Evolutionary conservation across 257 asterid species (phyloP).

Genomic region (Solanum lycopersicoides): DNA sequence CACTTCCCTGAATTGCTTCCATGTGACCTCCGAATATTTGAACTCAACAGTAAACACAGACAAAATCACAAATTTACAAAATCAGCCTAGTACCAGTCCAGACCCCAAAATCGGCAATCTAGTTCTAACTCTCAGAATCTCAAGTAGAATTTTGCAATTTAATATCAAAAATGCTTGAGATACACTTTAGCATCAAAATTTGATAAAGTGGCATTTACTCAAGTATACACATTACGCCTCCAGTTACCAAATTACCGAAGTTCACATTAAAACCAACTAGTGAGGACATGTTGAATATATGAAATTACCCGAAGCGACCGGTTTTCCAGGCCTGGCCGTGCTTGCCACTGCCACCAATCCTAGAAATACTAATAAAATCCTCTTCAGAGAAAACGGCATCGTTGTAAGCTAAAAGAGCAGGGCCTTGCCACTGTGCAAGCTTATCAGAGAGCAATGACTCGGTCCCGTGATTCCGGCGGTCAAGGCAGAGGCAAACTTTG

Average conservation of each 20-base stretch:
- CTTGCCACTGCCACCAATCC: constrained; percentile 89
- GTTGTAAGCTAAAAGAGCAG: constrained; percentile 76
- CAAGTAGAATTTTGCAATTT: neutral
- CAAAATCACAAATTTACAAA: neutral
- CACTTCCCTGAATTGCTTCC: neutral
- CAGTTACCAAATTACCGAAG: neutral
- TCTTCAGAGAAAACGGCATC: constrained; percentile 86
- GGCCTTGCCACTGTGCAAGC: constrained; percentile 91
- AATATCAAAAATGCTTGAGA: neutral
- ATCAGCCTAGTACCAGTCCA: neutral
- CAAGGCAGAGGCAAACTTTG: constrained; percentile 79
- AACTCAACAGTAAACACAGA: neutral
- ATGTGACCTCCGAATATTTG: neutral
- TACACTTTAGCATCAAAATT: neutral
- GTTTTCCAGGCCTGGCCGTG: constrained; percentile 85
- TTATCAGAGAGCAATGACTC: constrained; percentile 55
- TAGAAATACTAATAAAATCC: constrained; percentile 86
- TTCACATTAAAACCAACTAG: neutral
- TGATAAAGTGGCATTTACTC: neutral
- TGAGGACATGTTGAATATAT: neutral
- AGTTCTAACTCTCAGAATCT: neutral
- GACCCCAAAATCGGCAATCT: neutral
- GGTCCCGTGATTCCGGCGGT: constrained; percentile 56
- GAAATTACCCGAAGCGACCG: constrained; percentile 83
- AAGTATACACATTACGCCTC: neutral